Evolutionary conservation across 495 filamentous ascomycete species (phyloP).

Genomic region (Hypoxylon lenormandii): DNA sequence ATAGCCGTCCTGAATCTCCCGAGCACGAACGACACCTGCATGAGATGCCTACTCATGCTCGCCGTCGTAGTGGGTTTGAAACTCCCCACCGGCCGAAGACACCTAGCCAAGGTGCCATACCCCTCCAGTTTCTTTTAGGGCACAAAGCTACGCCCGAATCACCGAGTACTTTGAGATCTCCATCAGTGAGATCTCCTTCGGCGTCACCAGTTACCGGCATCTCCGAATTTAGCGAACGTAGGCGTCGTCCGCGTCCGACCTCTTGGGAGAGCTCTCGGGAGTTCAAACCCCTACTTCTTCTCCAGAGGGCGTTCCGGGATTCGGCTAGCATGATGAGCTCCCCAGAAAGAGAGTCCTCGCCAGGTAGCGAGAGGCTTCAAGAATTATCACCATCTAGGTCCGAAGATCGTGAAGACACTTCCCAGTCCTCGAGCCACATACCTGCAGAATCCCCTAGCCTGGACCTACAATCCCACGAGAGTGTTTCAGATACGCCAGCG

Average conservation of each 20-base stretch:
- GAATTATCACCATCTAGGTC: constrained; percentile 17
- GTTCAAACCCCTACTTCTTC: constrained; percentile 64
- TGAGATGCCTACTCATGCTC: constrained; percentile 49
- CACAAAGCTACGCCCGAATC: constrained; percentile 60
- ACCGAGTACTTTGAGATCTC: constrained; percentile 50
- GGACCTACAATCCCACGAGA: constrained; percentile 11
- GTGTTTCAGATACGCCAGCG: background rate
- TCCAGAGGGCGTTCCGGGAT: constrained; percentile 52
- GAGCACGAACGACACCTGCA: constrained; percentile 47
- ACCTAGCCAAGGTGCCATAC: constrained; percentile 66
- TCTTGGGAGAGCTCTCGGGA: constrained; percentile 64
- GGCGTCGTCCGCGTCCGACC: constrained; percentile 57
- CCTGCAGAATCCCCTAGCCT: constrained; percentile 18
- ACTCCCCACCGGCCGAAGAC: constrained; percentile 51
- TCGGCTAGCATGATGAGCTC: constrained; percentile 27
- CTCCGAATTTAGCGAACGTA: constrained; percentile 47
- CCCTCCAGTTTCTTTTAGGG: constrained; percentile 61
- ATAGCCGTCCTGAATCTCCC: constrained; percentile 64
- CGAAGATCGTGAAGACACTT: constrained; percentile 19
- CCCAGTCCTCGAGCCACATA: constrained; percentile 5
- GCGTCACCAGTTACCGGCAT: constrained; percentile 52
- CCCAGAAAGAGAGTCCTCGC: constrained; percentile 32
- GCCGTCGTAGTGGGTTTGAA: constrained; percentile 55
- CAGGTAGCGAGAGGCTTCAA: constrained; percentile 8
- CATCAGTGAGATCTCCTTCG: constrained; percentile 47